Evolutionary conservation across 768 basidiomycete species (phyloP).

Genomic region (Arthromyces matolae): DNA sequence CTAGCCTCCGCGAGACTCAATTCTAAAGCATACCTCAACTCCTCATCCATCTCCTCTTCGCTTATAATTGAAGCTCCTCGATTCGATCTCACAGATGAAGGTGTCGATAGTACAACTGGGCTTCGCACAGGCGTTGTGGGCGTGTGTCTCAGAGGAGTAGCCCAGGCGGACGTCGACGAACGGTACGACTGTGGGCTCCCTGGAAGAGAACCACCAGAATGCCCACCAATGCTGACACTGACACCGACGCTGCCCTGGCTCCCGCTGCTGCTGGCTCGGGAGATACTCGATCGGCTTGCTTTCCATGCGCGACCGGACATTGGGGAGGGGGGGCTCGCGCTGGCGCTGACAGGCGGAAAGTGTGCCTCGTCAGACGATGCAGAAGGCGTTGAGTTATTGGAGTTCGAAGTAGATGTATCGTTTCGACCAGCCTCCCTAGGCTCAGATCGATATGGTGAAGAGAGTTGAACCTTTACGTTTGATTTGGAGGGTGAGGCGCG

Average conservation of each 20-base stretch:
- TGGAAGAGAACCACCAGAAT: neutral
- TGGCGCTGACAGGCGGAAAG: slow-evolving; percentile 22
- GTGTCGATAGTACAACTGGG: slow-evolving; percentile 2
- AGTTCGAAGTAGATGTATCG: slow-evolving; percentile 28
- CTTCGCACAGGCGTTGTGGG: slow-evolving; percentile 5
- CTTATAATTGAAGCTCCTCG: slow-evolving; percentile 10
- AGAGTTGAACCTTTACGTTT: slow-evolving; percentile 54
- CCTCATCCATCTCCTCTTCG: slow-evolving; percentile 53
- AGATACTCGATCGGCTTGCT: slow-evolving; percentile 18
- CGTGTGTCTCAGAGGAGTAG: slow-evolving; percentile 28
- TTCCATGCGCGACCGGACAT: neutral
- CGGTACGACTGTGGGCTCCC: slow-evolving; percentile 13
- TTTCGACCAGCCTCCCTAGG: slow-evolving; percentile 46
- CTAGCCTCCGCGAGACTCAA: slow-evolving; percentile 69
- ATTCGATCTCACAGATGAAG: slow-evolving; percentile 11
- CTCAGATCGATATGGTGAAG: slow-evolving; percentile 46
- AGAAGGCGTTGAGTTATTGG: slow-evolving; percentile 18
- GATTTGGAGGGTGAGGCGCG: slow-evolving; percentile 31
- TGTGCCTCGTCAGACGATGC: slow-evolving; percentile 25
- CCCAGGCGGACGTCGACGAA: slow-evolving; percentile 22
- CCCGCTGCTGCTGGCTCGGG: slow-evolving; percentile 8
- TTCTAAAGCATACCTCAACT: slow-evolving; percentile 61
- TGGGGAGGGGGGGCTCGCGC: slow-evolving; percentile 23
- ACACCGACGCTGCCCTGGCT: neutral
- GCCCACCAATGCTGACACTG: too few relatives aligned